Conservation (phyloP, 1,139 yeast species). For the Hansenula sp. region DNA sequence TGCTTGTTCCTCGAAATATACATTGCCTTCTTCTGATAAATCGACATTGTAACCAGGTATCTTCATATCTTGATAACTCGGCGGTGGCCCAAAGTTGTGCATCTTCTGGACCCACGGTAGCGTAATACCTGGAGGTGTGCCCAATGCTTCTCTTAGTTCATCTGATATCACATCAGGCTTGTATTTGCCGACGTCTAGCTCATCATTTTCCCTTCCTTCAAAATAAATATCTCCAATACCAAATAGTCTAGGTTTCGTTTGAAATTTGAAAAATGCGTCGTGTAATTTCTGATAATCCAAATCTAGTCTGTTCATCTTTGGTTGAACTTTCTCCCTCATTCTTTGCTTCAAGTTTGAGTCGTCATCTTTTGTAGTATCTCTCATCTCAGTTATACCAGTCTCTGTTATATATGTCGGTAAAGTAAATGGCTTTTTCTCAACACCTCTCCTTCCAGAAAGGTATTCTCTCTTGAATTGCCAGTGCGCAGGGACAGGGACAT, state of each 20-base stretch:
- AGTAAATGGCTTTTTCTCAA: slow-evolving; percentile 71
- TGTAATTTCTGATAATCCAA: slow-evolving; percentile 80
- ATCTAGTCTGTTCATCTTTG: slow-evolving; percentile 83
- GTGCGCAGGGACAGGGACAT: slow-evolving; percentile 76
- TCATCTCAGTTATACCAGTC: slow-evolving; percentile 88
- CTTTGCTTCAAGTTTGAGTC: slow-evolving; percentile 65
- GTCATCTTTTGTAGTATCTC: slow-evolving; percentile 50
- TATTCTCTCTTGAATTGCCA: slow-evolving; percentile 84
- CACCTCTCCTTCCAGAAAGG: slow-evolving; percentile 64
- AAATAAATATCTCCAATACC: slow-evolving; percentile 75
- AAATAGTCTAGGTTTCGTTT: slow-evolving; percentile 66
- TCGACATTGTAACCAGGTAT: slow-evolving; percentile 49
- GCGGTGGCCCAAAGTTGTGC: slow-evolving; percentile 79
- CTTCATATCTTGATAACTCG: slow-evolving; percentile 65
- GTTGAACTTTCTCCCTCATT: slow-evolving; percentile 83
- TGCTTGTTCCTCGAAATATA: slow-evolving; percentile 29
- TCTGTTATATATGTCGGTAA: slow-evolving; percentile 75
- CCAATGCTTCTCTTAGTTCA: slow-evolving; percentile 63
- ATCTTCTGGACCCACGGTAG: slow-evolving; percentile 84
- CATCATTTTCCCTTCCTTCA: slow-evolving; percentile 70
- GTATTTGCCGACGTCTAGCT: slow-evolving; percentile 35
- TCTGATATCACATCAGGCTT: slow-evolving; percentile 70
- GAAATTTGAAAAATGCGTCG: slow-evolving; percentile 83
- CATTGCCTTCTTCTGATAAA: slow-evolving; percentile 21
- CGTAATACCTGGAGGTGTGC: slow-evolving; percentile 56